phyloP scores from a whole-genome alignment of 2,329 filamentous ascomycete genomes.

The Chaetomium sp. region DNA sequence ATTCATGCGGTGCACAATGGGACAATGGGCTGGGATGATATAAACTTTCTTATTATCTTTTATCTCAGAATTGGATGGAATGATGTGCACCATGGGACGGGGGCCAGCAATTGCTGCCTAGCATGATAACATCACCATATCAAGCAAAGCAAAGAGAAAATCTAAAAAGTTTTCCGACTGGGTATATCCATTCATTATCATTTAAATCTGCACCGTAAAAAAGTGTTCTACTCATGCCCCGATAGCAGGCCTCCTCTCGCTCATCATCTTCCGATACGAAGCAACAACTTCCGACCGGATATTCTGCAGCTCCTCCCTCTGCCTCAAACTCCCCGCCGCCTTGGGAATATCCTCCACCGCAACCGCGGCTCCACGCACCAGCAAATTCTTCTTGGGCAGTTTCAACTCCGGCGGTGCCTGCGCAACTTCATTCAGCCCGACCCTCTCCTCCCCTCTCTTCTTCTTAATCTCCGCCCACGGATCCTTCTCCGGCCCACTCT shows the following conservation, averaged over 20 bases:
- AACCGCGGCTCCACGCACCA: constrained; percentile 57
- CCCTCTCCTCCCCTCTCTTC: constrained; percentile 52
- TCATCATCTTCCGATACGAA: constrained; percentile 66
- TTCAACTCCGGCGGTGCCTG: constrained; percentile 70
- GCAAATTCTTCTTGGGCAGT: constrained; percentile 56
- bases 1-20: no score
- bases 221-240: background rate
- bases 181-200: background rate
- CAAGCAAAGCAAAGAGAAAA: no score
- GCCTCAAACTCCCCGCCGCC: constrained; percentile 61
- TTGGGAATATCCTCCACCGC: constrained; percentile 64
- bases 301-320: constrained; percentile 65
- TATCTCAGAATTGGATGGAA: no score
- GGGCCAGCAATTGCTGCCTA: no score
- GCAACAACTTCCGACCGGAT: constrained; percentile 66
- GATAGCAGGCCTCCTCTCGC: constrained; percentile 36
- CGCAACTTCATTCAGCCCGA: constrained; percentile 54
- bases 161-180: background rate
- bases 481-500: constrained; percentile 49
- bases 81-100: no score
- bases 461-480: constrained; percentile 71
- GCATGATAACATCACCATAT: no score
- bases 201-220: background rate
- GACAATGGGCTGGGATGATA: no score
- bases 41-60: no score